Conservation (phyloP, 2,329 filamentous ascomycete species). For the Colletotrichum sp. region DNA sequence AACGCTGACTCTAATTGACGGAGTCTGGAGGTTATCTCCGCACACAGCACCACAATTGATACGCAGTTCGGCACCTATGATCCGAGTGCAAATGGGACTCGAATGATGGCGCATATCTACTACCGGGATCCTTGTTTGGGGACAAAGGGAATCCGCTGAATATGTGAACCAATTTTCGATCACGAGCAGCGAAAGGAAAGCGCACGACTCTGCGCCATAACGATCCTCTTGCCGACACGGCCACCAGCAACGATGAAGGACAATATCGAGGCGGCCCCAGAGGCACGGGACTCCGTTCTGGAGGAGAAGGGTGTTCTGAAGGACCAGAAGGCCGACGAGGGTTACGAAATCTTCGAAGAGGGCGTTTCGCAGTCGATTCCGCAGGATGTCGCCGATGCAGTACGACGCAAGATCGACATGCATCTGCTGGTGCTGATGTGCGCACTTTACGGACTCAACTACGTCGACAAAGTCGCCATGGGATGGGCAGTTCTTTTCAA, state of each 20-base stretch:
- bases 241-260: not conserved
- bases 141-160: not conserved
- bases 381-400: slow-evolving; percentile 21
- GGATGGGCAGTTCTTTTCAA: slow-evolving; percentile 29
- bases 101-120: not conserved
- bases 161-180: not conserved
- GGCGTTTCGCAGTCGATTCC: not conserved
- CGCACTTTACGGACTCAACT: slow-evolving; percentile 26
- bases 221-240: not conserved
- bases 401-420: slow-evolving; percentile 23
- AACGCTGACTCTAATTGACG: not conserved
- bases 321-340: not conserved
- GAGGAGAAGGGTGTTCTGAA: slow-evolving; percentile 1
- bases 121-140: not conserved
- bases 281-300: not conserved
- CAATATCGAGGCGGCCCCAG: not conserved
- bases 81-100: not conserved
- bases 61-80: not conserved
- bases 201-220: not conserved
- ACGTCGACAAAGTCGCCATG: slow-evolving; percentile 27
- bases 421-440: slow-evolving; percentile 28
- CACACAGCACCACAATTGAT: not conserved
- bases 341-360: not conserved
- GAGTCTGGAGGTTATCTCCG: not conserved
- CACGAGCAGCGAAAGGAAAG: not conserved